Conservation (phyloP, 352 stramenopile genomes). For the Globisporangium irregulare region DNA sequence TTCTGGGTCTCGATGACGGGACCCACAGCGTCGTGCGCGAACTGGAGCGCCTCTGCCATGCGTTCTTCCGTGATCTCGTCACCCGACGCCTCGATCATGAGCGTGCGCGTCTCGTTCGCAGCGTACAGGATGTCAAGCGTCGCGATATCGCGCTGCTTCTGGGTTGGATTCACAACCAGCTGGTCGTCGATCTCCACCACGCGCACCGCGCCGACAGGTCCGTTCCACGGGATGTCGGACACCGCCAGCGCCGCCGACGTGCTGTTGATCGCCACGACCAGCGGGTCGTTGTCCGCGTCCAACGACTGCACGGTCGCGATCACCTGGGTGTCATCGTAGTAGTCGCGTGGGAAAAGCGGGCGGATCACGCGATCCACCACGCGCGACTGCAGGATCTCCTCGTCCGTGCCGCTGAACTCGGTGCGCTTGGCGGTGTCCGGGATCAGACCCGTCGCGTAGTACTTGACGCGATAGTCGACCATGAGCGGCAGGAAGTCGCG, state of each 20-base stretch:
- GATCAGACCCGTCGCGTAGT: slow-evolving; percentile 83
- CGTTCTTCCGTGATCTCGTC: slow-evolving; percentile 70
- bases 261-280: slow-evolving; percentile 88
- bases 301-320: slow-evolving; percentile 88
- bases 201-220: slow-evolving; percentile 88
- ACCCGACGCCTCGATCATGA: slow-evolving; percentile 90
- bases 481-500: slow-evolving; percentile 89
- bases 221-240: slow-evolving; percentile 88
- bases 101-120: slow-evolving; percentile 59
- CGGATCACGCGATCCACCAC: slow-evolving; percentile 96
- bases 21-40: slow-evolving; percentile 65
- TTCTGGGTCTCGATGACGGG: slow-evolving; percentile 65
- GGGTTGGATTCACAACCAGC: slow-evolving; percentile 92
- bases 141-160: slow-evolving; percentile 57
- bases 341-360: slow-evolving; percentile 93
- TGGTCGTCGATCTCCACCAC: slow-evolving; percentile 82
- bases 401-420: slow-evolving; percentile 90
- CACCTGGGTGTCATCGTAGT: slow-evolving; percentile 95
- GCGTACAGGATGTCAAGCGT: slow-evolving; percentile 87
- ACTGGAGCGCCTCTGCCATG: slow-evolving; percentile 70
- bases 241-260: slow-evolving; percentile 82
- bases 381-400: slow-evolving; percentile 95
- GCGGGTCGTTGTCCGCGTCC: slow-evolving; percentile 79
- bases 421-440: slow-evolving; percentile 82
- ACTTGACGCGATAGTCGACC: slow-evolving; percentile 94